A percentile compares a stretch with the other conserved stretches of the same genome.
Evolutionary conservation across 306 rosid genomes (phyloP).

Genomic region (Nissolia schottii): DNA sequence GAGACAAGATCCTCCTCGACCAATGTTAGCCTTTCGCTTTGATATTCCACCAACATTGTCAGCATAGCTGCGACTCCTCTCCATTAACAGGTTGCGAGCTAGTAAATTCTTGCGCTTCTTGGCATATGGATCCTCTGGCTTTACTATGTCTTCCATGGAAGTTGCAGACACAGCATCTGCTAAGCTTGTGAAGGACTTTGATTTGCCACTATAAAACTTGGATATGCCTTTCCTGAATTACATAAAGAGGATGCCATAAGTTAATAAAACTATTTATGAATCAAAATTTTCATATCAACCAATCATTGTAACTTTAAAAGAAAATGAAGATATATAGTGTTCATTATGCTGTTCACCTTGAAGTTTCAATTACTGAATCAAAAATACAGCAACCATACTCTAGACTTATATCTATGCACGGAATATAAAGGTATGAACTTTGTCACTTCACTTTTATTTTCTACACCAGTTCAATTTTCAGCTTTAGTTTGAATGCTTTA

Average conservation of each 20-base stretch:
- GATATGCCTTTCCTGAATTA: constrained; percentile 86
- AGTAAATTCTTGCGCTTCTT: constrained; percentile 70
- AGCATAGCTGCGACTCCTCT: constrained; percentile 39
- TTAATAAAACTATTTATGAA: background rate
- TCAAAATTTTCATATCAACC: background rate
- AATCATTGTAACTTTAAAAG: background rate
- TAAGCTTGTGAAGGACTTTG: constrained; percentile 85
- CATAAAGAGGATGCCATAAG: background rate
- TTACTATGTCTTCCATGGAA: constrained; percentile 55
- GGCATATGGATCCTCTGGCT: constrained; percentile 72
- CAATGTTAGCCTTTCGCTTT: constrained; percentile 47
- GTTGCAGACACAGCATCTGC: constrained; percentile 51
- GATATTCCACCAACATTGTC: constrained; percentile 39
- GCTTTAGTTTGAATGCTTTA: background rate
- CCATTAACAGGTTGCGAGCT: constrained; percentile 32
- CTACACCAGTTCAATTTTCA: background rate
- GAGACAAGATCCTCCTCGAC: constrained; percentile 36
- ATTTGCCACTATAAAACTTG: constrained; percentile 77
- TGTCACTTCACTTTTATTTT: background rate
- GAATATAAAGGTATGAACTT: background rate
- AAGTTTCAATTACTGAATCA: background rate
- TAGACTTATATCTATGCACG: background rate
- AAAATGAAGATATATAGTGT: background rate
- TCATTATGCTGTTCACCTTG: background rate
- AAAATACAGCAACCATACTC: background rate